Conservation (phyloP, 305 asterid genomes). For the Solanum chacoense region DNA sequence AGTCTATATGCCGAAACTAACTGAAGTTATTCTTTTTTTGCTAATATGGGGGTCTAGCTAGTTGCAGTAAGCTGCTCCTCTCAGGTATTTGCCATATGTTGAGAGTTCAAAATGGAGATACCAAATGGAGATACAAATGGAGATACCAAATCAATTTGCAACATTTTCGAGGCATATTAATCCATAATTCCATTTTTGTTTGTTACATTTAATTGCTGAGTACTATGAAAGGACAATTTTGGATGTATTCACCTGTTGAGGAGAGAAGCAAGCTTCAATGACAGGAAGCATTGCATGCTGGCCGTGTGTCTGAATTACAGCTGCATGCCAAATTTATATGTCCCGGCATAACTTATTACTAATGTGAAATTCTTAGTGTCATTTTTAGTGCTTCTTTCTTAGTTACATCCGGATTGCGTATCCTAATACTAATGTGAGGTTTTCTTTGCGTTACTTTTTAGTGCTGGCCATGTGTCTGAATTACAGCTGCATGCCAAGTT, state of each 20-base stretch:
- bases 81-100: background rate
- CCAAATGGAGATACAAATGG: background rate
- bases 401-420: background rate
- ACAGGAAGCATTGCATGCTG: background rate
- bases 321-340: background rate
- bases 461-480: background rate
- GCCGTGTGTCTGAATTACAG: background rate
- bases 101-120: background rate
- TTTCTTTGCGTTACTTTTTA: background rate
- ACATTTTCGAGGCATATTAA: background rate
- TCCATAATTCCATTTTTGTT: background rate
- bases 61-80: background rate
- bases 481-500: background rate
- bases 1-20: background rate
- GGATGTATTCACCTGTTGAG: background rate
- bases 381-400: background rate
- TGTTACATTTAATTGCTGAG: background rate
- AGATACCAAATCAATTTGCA: background rate
- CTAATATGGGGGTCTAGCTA: background rate
- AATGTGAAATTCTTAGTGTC: background rate
- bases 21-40: background rate
- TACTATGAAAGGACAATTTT: background rate
- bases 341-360: background rate
- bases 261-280: background rate
- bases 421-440: background rate